Base-by-base conservation (phyloP, 129 eudicot genomes). In the Escallonia rubra region DNA sequence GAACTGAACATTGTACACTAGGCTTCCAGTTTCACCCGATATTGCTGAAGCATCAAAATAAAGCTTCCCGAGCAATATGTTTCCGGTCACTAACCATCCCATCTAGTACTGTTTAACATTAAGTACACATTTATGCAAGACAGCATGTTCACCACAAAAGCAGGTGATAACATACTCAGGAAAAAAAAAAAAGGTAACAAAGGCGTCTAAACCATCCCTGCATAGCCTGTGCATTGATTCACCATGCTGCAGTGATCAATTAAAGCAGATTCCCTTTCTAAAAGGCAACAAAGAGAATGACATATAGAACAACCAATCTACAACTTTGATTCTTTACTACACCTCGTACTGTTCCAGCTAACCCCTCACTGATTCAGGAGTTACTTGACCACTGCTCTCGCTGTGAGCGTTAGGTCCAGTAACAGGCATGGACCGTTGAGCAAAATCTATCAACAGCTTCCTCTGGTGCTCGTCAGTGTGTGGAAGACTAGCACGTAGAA, bases 401-500 rank as follows among this genome's bases (percentile, higher is more conserved):
- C 83, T 80, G 78, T 67, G 91, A 66, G 82, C 76, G 72, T 78
- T 76, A 59, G 78, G 66, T 44, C 87, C 95, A 54, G 83, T 76
- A 46, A 80, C 96, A 43, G 91, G 98, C 91, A 84, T 82, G 23
- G 99, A 82, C 45, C 87, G 70, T 69, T 94, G 90, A 49, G 94
- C 74, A 62, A 94, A 94, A 68, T 94, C 90, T 60, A 82, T 57
- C 54, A 94, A 69, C 79, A 87, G 71, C 76, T 87, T 82, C 76
- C 81, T 76, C 77, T 94, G 99, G 6, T 63, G 82, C 64, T 94
- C 97, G 70, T 90, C 70, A 2, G 97, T 94, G 79, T 94, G 99
- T 13, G 99, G 97, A 45, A 94, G 86, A 79, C 99, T 89, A 43
- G 97, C 90, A 46, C 90, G 88, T 34, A 94, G 79, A 64, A 94